A percentile compares a stretch with the other conserved stretches of the same genome.
Evolutionary conservation across 1,139 yeast genomes (phyloP).

Genomic region (Protomyces inundatus): DNA sequence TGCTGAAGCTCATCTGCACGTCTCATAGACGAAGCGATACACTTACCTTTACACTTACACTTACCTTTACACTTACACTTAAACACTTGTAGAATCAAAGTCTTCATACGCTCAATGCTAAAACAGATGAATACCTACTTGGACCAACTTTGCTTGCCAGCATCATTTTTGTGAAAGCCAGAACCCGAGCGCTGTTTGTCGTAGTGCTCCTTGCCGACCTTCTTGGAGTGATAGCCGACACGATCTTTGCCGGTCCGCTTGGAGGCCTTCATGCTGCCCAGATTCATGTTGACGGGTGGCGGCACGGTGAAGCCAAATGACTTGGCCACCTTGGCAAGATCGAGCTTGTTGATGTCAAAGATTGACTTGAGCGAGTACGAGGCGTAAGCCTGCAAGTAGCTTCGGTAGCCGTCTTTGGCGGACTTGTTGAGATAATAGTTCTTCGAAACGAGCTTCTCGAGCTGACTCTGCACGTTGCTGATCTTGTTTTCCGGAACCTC

Average conservation of each 20-base stretch:
- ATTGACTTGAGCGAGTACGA: constrained; percentile 94
- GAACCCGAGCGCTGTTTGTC: constrained; percentile 23
- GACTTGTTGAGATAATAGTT: constrained; percentile 92
- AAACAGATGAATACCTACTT: background rate
- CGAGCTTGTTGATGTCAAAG: constrained; percentile 90
- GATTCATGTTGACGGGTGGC: constrained; percentile 92
- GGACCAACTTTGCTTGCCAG: constrained; percentile 17
- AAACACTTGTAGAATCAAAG: background rate
- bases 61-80: background rate
- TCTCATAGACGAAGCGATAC: constrained; percentile 25
- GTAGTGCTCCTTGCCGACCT: constrained; percentile 25
- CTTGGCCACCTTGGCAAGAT: constrained; percentile 88
- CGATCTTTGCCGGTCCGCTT: constrained; percentile 41
- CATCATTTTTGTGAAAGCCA: constrained; percentile 11
- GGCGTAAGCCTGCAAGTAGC: constrained; percentile 94
- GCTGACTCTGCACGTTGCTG: constrained; percentile 90
- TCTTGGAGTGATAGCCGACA: constrained; percentile 21
- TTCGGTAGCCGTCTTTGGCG: constrained; percentile 95
- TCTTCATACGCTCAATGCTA: background rate
- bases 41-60: background rate
- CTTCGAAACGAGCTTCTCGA: constrained; percentile 82
- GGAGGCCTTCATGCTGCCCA: constrained; percentile 62
- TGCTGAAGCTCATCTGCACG: constrained; percentile 6
- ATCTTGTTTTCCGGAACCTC: constrained; percentile 91
- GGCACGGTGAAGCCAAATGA: constrained; percentile 92